A percentile compares a stretch with the other conserved stretches of the same genome.
phyloP scores from a whole-genome alignment of 345 rosid species.

The Lenwebbia sp. region DNA sequence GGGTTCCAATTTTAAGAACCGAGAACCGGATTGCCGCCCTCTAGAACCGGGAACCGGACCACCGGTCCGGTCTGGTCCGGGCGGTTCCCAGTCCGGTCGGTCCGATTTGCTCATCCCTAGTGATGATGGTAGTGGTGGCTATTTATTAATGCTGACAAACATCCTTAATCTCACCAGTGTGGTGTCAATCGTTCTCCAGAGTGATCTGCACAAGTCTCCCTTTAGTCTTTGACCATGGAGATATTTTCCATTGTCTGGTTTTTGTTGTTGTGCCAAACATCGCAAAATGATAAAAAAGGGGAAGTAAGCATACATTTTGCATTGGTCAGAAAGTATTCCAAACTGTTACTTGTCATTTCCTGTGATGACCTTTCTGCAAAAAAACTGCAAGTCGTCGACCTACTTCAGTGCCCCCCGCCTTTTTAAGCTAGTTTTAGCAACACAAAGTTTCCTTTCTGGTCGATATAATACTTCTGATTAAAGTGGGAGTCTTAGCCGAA shows the following conservation, averaged over 20 bases:
- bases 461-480: background rate
- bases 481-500: background rate
- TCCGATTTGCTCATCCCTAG: background rate
- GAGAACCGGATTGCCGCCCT: too few species aligned
- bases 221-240: background rate
- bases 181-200: background rate
- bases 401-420: background rate
- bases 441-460: background rate
- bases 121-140: background rate
- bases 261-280: background rate
- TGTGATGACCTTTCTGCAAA: background rate
- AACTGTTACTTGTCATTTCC: background rate
- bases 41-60: too few species aligned
- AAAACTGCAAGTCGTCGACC: background rate
- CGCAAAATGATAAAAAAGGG: background rate
- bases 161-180: background rate
- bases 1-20: too few species aligned
- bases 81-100: too few species aligned
- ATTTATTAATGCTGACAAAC: background rate
- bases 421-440: background rate
- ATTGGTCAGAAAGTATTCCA: background rate
- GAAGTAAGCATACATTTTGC: background rate
- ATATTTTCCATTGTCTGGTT: background rate
- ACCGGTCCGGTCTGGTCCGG: too few species aligned
- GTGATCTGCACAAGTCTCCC: background rate